phyloP scores from a whole-genome alignment of 768 basidiomycete genomes.

The Suillus spraguei region DNA sequence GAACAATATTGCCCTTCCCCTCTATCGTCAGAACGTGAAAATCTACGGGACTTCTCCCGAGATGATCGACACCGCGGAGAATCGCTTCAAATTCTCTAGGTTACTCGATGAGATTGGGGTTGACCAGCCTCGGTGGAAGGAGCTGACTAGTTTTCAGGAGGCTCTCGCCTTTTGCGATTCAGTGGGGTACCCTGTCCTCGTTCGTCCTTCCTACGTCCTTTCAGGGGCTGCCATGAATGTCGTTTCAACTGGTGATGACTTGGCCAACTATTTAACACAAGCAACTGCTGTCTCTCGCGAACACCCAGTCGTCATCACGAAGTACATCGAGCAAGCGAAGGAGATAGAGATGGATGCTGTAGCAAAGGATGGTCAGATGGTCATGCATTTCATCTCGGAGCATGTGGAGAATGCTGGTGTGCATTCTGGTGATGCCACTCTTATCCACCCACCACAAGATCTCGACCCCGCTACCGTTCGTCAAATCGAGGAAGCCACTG shows the following conservation, averaged over 20 bases:
- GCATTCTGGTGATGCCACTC: constrained; percentile 97
- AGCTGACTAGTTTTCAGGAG: constrained; percentile 88
- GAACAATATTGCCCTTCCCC: constrained; percentile 95
- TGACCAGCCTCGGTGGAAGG: constrained; percentile 97
- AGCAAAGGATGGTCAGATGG: constrained; percentile 94
- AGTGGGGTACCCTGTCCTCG: constrained; percentile 94
- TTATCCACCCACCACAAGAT: constrained; percentile 98
- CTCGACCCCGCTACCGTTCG: constrained; percentile 95
- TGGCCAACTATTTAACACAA: constrained; percentile 90
- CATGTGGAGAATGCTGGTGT: constrained; percentile 94
- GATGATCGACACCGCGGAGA: constrained; percentile 99
- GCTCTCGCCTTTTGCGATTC: constrained; percentile 88
- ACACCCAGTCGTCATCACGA: constrained; percentile 97
- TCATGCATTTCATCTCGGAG: constrained; percentile 99
- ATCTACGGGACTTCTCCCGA: constrained; percentile 99
- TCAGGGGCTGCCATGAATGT: constrained; percentile 99
- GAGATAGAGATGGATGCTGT: constrained; percentile 99
- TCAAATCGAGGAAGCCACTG: constrained; percentile 95
- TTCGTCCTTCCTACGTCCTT: constrained; percentile 97
- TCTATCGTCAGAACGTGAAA: constrained; percentile 97
- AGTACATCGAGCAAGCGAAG: constrained; percentile 99
- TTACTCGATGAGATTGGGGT: constrained; percentile 98
- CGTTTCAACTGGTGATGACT: constrained; percentile 89
- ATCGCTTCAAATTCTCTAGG: constrained; percentile 99
- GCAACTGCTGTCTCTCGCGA: constrained; percentile 96